phyloP scores from a whole-genome alignment of 2,329 filamentous ascomycete species.

The Colletotrichum phormii region DNA sequence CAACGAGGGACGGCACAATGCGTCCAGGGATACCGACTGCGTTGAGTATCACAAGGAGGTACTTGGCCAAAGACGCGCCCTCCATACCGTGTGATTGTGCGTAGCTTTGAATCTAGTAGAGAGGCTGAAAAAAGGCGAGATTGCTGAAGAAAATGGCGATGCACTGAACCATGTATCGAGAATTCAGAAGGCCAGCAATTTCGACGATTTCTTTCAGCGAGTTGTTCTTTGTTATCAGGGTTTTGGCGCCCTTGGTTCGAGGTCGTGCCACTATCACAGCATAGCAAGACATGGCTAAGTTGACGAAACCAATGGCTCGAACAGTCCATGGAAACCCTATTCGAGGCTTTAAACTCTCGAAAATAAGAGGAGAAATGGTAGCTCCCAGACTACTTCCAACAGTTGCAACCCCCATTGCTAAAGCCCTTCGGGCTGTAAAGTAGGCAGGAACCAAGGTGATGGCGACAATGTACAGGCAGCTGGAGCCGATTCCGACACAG shows the following conservation, averaged over 20 bases:
- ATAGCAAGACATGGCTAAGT: not conserved
- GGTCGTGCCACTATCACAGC: not conserved
- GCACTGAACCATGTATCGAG: constrained; percentile 50
- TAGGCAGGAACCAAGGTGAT: constrained; percentile 71
- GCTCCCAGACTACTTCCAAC: constrained; percentile 68
- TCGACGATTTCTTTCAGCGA: constrained; percentile 52
- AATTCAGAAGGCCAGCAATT: constrained; percentile 44
- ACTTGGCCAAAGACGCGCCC: constrained; percentile 42
- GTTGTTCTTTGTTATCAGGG: constrained; percentile 51
- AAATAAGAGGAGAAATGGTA: constrained; percentile 65
- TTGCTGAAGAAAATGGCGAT: constrained; percentile 48
- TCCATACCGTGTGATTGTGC: constrained; percentile 45
- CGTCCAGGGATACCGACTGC: constrained; percentile 51
- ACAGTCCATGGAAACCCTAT: constrained; percentile 65
- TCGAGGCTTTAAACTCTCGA: constrained; percentile 65
- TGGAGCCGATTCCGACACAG: constrained; percentile 49
- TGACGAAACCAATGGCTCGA: constrained; percentile 50
- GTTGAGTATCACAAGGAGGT: constrained; percentile 52
- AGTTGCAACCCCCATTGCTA: constrained; percentile 71
- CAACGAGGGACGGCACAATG: constrained; percentile 44
- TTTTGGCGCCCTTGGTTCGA: constrained; percentile 52
- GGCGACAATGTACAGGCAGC: constrained; percentile 41
- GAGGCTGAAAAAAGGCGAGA: constrained; percentile 51
- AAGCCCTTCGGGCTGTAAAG: constrained; percentile 64
- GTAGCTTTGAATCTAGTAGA: constrained; percentile 44